Evolutionary conservation across 176 grass and related monocot genomes (phyloP).

Genomic region (Oryza meyeriana): DNA sequence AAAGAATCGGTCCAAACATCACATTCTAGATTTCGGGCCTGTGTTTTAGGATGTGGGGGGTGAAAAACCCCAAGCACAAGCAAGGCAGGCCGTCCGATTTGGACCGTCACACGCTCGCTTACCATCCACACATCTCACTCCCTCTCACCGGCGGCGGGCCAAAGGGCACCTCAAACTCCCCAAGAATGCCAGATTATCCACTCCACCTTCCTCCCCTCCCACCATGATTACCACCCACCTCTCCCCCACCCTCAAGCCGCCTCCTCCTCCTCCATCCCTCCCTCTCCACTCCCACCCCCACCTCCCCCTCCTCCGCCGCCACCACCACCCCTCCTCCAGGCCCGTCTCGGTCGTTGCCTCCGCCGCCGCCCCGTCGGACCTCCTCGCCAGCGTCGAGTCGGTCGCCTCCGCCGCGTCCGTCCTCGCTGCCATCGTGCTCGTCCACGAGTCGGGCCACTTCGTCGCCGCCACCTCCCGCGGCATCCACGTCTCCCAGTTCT

Average conservation of each 20-base stretch:
- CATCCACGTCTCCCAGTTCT: slow-evolving; percentile 93
- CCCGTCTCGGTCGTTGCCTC: neutral
- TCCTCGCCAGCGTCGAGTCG: slow-evolving; percentile 56
- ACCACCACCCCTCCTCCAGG: slow-evolving; percentile 15
- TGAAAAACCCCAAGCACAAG: too few species aligned
- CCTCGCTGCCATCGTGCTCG: slow-evolving; percentile 80
- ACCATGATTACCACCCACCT: slow-evolving; percentile 29
- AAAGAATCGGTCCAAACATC: too few species aligned
- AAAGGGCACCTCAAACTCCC: slow-evolving; percentile 18
- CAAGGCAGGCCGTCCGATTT: too few species aligned
- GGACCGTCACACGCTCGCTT: neutral
- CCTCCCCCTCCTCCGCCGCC: neutral
- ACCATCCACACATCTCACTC: neutral
- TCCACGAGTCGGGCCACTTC: slow-evolving; percentile 93
- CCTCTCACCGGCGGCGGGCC: neutral
- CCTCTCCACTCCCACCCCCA: neutral
- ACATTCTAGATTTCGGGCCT: too few species aligned
- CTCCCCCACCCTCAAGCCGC: slow-evolving; percentile 13
- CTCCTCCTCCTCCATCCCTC: neutral
- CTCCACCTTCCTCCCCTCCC: slow-evolving; percentile 9
- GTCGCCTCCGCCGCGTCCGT: slow-evolving; percentile 75
- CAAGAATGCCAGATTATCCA: slow-evolving; percentile 52
- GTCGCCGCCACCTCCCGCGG: slow-evolving; percentile 68
- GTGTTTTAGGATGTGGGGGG: too few species aligned
- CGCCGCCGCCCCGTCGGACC: slow-evolving; percentile 10